Evolutionary conservation across 78 protist species (phyloP), one percentile per base, ranked within the genome.

Genomic region (Polysphondylium violaceum): DNA sequence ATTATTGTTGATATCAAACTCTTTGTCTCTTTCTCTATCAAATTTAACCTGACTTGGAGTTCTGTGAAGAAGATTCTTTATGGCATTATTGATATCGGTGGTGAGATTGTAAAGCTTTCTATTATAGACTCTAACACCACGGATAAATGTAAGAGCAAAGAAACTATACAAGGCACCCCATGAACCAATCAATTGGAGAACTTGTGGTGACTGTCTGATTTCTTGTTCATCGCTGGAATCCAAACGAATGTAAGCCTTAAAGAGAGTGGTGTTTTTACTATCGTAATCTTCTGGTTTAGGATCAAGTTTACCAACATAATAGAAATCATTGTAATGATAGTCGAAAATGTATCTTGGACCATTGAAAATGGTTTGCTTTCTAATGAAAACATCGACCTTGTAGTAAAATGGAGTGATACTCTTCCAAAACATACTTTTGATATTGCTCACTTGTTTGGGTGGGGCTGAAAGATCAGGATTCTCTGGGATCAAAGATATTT

Each of bases 101-200:
- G 41, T 50, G 5, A 40, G 23, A 35, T 77, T 50, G 35, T 77
- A 64, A 11, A 40, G 35, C 76, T 73, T 83, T 40, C 63, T 55
- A 31, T 83, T 83, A 50, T 83, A 83, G 17, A 41, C 23, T 19
- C 40, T 2, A 14, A 83, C 25, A 14, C 67, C 16, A 12, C 31
- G 12, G 23, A 83, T 35, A 29, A 83, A 12, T 4, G 90, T 69
- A 0, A 83, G 25, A 0, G 63, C n/a, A n/a, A 83, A 83, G 59
- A 83, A 69, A 3, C 53, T 40, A 27, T 33, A 83, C 43, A 83
- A 78, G 19, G 73, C 90, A 83, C 72, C 90, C 90, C 90, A 83
- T 5, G 61, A 41, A 5, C 60, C 76, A 6, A 83, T 12, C 0
- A 83, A 17, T 9, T 53, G 17, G 1, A 83, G 43, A 2, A 83